A percentile compares a stretch with the other conserved stretches of the same genome.
Conservation (phyloP, 495 filamentous ascomycete genomes). For the Penicillium canescens region DNA sequence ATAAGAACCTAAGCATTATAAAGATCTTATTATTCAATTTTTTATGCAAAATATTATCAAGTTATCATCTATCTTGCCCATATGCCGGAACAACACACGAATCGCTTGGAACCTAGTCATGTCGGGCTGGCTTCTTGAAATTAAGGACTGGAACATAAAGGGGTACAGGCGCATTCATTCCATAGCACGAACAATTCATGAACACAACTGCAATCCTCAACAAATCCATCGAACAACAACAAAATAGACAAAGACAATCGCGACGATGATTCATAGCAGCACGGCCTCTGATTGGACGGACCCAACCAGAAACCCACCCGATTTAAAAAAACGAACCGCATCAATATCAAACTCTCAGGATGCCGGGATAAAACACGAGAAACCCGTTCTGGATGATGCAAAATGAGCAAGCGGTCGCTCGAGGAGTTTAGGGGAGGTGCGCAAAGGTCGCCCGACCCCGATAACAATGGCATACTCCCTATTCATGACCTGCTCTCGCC, state of each 20-base stretch:
- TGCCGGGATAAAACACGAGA: not conserved
- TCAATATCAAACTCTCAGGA: slow-evolving; percentile 6
- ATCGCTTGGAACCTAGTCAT: too few species aligned
- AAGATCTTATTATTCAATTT: too few species aligned
- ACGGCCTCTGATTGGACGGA: slow-evolving; percentile 16
- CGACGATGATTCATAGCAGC: slow-evolving; percentile 15
- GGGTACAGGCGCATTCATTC: too few species aligned
- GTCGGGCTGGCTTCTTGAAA: too few species aligned
- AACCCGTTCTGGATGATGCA: slow-evolving; percentile 28
- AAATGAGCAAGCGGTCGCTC: slow-evolving; percentile 49
- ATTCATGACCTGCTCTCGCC: slow-evolving; percentile 46
- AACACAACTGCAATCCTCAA: too few species aligned
- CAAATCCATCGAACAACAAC: too few species aligned
- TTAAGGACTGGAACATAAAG: too few species aligned
- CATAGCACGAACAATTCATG: too few species aligned
- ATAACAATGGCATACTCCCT: slow-evolving; percentile 32
- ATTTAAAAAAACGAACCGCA: slow-evolving; percentile 16
- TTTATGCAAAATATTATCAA: too few species aligned
- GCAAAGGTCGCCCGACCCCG: slow-evolving; percentile 24
- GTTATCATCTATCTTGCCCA: too few species aligned
- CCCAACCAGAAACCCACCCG: slow-evolving; percentile 12
- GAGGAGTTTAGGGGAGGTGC: slow-evolving; percentile 36
- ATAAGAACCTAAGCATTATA: too few species aligned
- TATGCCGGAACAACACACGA: too few species aligned
- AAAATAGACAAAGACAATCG: not conserved